These are phyloP conservation scores for Chaetomium sp. DNA, from an alignment of 2,329 filamentous ascomycete genomes.

Conservation along the genomic window DNA sequence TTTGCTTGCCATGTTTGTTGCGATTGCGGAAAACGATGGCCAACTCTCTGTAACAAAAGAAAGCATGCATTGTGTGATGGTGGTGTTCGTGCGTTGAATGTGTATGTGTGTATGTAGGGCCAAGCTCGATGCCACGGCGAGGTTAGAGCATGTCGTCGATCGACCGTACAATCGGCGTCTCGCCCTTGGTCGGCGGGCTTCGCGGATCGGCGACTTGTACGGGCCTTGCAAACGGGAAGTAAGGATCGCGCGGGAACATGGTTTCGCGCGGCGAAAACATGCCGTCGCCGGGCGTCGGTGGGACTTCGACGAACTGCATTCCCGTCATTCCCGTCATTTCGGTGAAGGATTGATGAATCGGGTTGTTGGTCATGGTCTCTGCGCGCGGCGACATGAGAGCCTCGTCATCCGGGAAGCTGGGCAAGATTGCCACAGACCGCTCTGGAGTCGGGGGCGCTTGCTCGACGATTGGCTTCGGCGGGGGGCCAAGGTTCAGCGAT, in stretches of 20 bases:
- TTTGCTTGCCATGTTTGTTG: not conserved
- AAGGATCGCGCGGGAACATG: conserved; percentile 57
- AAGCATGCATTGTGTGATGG: not conserved
- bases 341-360: conserved; percentile 54
- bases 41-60: conserved; percentile 1
- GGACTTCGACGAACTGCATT: conserved; percentile 56
- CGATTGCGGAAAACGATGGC: not conserved
- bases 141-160: conserved; percentile 70
- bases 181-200: conserved; percentile 73
- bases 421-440: conserved; percentile 43
- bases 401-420: conserved; percentile 50
- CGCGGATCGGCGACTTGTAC: conserved; percentile 64
- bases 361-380: conserved; percentile 72
- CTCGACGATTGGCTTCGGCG: conserved; percentile 19
- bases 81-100: not conserved
- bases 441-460: conserved; percentile 34
- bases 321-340: conserved; percentile 52
- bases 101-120: not conserved
- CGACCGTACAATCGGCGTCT: conserved; percentile 73
- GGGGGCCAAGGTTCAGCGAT: conserved; percentile 33
- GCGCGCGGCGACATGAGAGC: conserved; percentile 70
- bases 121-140: conserved; percentile 25
- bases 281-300: conserved; percentile 54
- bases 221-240: conserved; percentile 55
- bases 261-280: conserved; percentile 57